A percentile compares a stretch with the other conserved stretches of the same genome.
phyloP scores from a whole-genome alignment of 2,329 filamentous ascomycete species.

The Didymella pinodella region DNA sequence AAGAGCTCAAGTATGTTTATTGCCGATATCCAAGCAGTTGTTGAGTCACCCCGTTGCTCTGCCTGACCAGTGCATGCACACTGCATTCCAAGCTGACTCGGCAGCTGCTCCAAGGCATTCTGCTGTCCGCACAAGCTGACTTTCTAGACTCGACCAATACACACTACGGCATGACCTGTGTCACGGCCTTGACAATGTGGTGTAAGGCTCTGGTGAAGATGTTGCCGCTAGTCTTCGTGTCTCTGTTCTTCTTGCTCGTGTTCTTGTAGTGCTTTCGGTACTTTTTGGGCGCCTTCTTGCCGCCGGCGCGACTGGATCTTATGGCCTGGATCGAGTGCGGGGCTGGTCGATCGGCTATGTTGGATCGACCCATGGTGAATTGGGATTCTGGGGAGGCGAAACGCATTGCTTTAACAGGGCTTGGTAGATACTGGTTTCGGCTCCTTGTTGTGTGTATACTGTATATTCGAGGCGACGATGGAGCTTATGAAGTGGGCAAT shows the following conservation, averaged over 20 bases:
- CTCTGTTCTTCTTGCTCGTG: constrained; percentile 6
- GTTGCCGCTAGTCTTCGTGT: constrained; percentile 18
- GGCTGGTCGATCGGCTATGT: constrained; percentile 10
- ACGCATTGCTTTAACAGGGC: not conserved
- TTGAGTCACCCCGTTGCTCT: no score
- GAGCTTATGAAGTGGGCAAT: not conserved
- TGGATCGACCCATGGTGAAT: not conserved
- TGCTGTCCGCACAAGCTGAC: not conserved
- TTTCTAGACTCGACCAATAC: not conserved
- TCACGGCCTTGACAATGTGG: not conserved
- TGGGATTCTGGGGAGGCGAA: constrained; percentile 1
- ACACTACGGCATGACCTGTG: constrained; percentile 1
- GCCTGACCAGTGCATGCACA: not conserved
- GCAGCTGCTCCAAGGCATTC: not conserved
- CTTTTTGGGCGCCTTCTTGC: constrained; percentile 29
- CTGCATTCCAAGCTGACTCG: not conserved
- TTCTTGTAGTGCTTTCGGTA: constrained; percentile 29
- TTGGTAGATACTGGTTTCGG: not conserved
- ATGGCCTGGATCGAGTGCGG: constrained; percentile 30
- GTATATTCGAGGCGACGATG: not conserved
- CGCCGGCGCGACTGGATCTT: constrained; percentile 24
- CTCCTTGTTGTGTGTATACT: not conserved
- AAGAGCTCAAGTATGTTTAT: not conserved
- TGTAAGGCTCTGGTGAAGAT: constrained; percentile 13
- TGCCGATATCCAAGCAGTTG: not conserved